phyloP scores from a whole-genome alignment of 768 basidiomycete genomes.

The Mycena haematopus region DNA sequence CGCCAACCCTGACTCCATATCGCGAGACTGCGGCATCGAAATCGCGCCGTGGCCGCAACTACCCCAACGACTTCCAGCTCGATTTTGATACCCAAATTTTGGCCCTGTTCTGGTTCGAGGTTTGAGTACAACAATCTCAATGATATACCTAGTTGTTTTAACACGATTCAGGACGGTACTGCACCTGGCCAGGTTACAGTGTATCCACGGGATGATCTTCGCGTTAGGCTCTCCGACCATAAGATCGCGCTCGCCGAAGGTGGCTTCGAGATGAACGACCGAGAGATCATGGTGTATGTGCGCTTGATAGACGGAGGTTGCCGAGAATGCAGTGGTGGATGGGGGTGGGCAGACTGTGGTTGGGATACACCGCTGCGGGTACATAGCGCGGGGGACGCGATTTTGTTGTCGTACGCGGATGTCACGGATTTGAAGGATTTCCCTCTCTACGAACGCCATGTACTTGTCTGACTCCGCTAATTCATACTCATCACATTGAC shows the following conservation, averaged over 20 bases:
- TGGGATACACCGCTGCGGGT: constrained; percentile 7
- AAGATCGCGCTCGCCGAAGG: not conserved
- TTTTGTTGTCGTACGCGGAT: not conserved
- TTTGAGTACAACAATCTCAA: not conserved
- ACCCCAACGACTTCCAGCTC: not conserved
- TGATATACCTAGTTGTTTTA: not conserved
- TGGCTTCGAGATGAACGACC: not conserved
- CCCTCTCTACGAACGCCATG: too few relatives aligned
- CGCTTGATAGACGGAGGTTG: not conserved
- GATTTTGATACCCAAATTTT: constrained; percentile 2
- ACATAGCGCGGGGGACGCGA: not conserved
- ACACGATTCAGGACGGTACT: not conserved
- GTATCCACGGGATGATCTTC: constrained; percentile 5
- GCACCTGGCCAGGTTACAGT: not conserved
- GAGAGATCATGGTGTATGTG: not conserved
- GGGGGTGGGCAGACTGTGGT: not conserved
- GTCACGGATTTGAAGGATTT: too few relatives aligned
- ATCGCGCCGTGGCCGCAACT: not conserved
- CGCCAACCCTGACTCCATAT: not conserved
- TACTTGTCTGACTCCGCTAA: too few relatives aligned
- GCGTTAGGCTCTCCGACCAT: constrained; percentile 4
- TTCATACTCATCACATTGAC: too few relatives aligned
- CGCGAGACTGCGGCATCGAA: not conserved
- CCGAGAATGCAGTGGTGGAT: not conserved
- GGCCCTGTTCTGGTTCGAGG: not conserved